phyloP scores from a whole-genome alignment of 1,284 basidiomycete species.

The Fomitopsis palustris region DNA sequence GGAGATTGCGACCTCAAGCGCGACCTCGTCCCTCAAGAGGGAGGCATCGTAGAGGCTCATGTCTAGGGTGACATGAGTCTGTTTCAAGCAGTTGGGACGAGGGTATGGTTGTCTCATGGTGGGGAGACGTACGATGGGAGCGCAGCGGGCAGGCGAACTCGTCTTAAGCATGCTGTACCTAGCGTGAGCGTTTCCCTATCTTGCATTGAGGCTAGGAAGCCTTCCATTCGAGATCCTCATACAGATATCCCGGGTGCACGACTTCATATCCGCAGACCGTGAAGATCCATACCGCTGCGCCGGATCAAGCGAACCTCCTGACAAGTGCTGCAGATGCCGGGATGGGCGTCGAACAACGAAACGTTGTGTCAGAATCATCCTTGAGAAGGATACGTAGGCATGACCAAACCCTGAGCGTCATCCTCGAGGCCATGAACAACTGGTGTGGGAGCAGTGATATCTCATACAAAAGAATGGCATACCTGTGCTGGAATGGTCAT shows the following conservation, averaged over 20 bases:
- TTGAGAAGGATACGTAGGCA: too few relatives aligned
- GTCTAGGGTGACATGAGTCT: not conserved
- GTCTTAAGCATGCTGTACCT: not conserved
- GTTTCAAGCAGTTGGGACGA: not conserved
- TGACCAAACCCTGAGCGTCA: too few relatives aligned
- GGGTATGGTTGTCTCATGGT: not conserved
- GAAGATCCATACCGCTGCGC: not conserved
- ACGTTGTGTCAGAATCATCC: too few relatives aligned
- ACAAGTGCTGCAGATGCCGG: too few relatives aligned
- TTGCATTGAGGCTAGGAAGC: not conserved
- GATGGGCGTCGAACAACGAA: too few relatives aligned
- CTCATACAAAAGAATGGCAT: too few relatives aligned
- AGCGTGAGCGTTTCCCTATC: not conserved
- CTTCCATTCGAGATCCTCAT: not conserved
- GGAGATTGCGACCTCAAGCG: not conserved
- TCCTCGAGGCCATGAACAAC: too few relatives aligned
- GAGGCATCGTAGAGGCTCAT: conserved; percentile 5
- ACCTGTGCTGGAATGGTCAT: too few relatives aligned
- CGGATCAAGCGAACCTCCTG: too few relatives aligned
- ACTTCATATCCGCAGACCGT: not conserved
- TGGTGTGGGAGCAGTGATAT: too few relatives aligned
- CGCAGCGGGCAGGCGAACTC: not conserved
- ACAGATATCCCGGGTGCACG: not conserved
- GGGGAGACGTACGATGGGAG: not conserved
- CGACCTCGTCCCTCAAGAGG: not conserved